These are phyloP conservation scores for Solanum chmielewskii DNA, from an alignment of 257 asterid species.

Conservation along the genomic window DNA sequence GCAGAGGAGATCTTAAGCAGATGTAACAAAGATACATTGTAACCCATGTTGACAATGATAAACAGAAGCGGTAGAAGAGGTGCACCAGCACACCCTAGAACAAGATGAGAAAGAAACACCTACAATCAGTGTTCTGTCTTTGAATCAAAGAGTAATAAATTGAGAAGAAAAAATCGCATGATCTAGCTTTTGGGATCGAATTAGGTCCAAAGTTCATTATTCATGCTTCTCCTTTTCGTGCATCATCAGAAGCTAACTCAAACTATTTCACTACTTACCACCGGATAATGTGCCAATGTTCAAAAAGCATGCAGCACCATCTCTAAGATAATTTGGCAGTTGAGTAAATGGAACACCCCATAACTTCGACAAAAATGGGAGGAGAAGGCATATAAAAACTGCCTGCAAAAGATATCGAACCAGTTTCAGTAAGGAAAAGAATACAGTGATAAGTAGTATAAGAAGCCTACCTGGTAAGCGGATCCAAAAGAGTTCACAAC, in stretches of 20 bases:
- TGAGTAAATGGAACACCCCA: constrained; percentile 90
- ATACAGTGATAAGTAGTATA: not conserved
- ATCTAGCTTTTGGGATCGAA: not conserved
- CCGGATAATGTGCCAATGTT: constrained; percentile 50
- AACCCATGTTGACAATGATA: constrained; percentile 81
- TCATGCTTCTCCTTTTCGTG: not conserved
- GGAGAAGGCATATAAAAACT: constrained; percentile 74
- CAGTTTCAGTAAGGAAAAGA: constrained; percentile 8
- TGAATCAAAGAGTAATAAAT: not conserved
- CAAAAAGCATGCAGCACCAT: constrained; percentile 96
- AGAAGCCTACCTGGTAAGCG: constrained; percentile 62
- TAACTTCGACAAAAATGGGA: constrained; percentile 83
- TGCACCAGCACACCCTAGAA: constrained; percentile 83
- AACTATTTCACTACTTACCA: not conserved
- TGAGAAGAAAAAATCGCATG: not conserved
- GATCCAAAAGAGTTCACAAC: constrained; percentile 92
- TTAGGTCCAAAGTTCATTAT: not conserved
- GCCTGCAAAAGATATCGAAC: constrained; percentile 40
- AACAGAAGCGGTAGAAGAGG: constrained; percentile 79
- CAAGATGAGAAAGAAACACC: not conserved
- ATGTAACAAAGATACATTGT: constrained; percentile 73
- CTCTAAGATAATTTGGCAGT: constrained; percentile 71
- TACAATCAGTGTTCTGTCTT: not conserved
- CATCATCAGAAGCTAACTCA: not conserved
- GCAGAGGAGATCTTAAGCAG: constrained; percentile 93